Conservation (phyloP, 768 basidiomycete genomes). For the Chalciporus pseudorubinellus region DNA sequence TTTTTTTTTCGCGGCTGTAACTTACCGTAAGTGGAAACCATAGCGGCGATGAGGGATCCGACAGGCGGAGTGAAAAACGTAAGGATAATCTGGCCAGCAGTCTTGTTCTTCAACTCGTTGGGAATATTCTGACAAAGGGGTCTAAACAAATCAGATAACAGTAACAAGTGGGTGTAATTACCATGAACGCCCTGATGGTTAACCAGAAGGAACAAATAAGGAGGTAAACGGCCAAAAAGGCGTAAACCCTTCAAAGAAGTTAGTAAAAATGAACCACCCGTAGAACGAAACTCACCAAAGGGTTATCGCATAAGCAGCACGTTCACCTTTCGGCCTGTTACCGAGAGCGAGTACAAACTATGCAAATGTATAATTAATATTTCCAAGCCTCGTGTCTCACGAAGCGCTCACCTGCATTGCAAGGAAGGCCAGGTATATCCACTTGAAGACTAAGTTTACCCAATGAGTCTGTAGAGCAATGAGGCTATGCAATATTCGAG, state of each 20-base stretch:
- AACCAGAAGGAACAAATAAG: slow-evolving; percentile 85
- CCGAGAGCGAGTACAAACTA: slow-evolving; percentile 72
- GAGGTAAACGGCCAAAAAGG: slow-evolving; percentile 78
- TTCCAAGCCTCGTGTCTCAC: background rate
- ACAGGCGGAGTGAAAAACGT: slow-evolving; percentile 74
- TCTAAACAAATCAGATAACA: slow-evolving; percentile 1
- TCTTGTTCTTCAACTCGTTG: slow-evolving; percentile 45
- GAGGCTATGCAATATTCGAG: background rate
- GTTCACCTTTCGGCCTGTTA: slow-evolving; percentile 88
- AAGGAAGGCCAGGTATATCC: slow-evolving; percentile 84
- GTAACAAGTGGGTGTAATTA: slow-evolving; percentile 30
- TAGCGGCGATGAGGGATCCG: slow-evolving; percentile 80
- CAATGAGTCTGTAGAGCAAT: slow-evolving; percentile 62
- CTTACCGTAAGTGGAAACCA: slow-evolving; percentile 83
- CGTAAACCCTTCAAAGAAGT: slow-evolving; percentile 65
- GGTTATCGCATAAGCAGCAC: slow-evolving; percentile 63
- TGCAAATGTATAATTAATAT: background rate
- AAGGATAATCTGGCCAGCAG: slow-evolving; percentile 45
- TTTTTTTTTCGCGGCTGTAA: background rate
- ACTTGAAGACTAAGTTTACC: slow-evolving; percentile 79
- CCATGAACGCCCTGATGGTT: slow-evolving; percentile 76
- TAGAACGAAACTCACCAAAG: slow-evolving; percentile 51
- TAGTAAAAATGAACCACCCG: slow-evolving; percentile 2
- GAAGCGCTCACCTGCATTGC: slow-evolving; percentile 58
- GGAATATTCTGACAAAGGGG: slow-evolving; percentile 48